phyloP scores from a whole-genome alignment of 768 basidiomycete species.

The Pleurotus pulmonarius region DNA sequence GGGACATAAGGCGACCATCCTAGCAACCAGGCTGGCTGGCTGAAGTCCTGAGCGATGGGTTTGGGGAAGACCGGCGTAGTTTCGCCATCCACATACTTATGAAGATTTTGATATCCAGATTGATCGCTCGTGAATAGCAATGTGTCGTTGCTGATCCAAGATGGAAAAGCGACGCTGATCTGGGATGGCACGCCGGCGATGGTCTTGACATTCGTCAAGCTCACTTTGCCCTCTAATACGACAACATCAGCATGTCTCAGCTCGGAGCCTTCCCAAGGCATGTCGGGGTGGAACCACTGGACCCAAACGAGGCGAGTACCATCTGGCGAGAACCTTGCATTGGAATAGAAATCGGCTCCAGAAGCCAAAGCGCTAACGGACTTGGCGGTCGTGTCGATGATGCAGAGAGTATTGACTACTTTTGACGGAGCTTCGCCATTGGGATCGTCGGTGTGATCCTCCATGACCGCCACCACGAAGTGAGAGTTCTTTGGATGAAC shows the following conservation, averaged over 20 bases:
- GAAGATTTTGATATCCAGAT: conserved; percentile 69
- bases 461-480: conserved; percentile 48
- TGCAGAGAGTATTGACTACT: conserved; percentile 43
- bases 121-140: conserved; percentile 65
- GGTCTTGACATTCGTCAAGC: conserved; percentile 30
- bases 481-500: conserved; percentile 42
- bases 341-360: conserved; percentile 60
- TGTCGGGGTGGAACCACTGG: conserved; percentile 58
- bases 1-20: conserved; percentile 44
- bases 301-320: conserved; percentile 58
- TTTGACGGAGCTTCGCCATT: conserved; percentile 25
- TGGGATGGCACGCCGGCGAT: conserved; percentile 50
- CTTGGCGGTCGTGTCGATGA: conserved; percentile 38
- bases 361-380: conserved; percentile 33
- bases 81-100: conserved; percentile 36
- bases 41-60: conserved; percentile 53
- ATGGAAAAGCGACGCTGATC: conserved; percentile 56
- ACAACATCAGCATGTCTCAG: conserved; percentile 50
- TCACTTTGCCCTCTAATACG: conserved; percentile 20
- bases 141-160: conserved; percentile 52
- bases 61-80: conserved; percentile 34
- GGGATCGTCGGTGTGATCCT: conserved; percentile 52
- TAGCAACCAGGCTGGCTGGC: conserved; percentile 52
- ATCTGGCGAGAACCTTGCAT: conserved; percentile 56
- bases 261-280: conserved; percentile 64